Evolutionary conservation across 441 rosid species (phyloP), one percentile per base, ranked within the genome.

Genomic region (Lepidium campestre): DNA sequence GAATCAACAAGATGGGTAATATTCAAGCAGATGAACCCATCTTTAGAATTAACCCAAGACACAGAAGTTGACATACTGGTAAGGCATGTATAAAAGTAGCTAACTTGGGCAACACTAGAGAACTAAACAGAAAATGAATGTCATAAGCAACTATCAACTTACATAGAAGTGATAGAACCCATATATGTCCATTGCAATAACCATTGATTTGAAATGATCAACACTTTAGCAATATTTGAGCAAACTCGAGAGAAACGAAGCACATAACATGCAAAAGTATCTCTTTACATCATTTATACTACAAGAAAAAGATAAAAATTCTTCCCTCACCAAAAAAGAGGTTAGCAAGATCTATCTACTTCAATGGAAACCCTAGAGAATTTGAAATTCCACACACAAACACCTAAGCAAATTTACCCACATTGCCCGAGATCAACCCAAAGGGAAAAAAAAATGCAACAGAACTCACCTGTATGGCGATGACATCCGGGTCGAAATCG

Each of bases 401-500:
- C 42, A 31, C 15, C 44, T 12, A 62, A 46, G 23, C 39, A 57
- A 46, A 69, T 56, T 35, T 23, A 29, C 27, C 20, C 27, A 6
- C 52, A 66, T 62, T 55, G 42, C 34, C 19, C 54, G 5, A 10
- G n/a, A 50, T 39, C 22, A 58, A 19, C 29, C 55, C 20, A 56
- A 14, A 2, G 12, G 46, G 5, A 12, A 19, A 0, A 2, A 10
- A 7, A 2, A 2, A 29, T 32, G 23, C 18, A 56, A 17, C 23
- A 34, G 53, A 39, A 36, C 34, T 41, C 54, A 90, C 98, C 91
- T 91, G 98, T 64, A 94, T 10, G 44, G 89, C 96, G 62, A 94
- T 90, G 84, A 88, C 84, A 75, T 91, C 95, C 14, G 99, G 94
- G 66, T 94, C 91, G 46, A 86, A 78, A 37, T 53, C 69, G 44